A percentile compares a stretch with the other conserved stretches of the same genome.
These are phyloP conservation scores for Tieghemiomyces parasiticus DNA, from an alignment of 192 early-diverging fungal species.

Conservation along the genomic window DNA sequence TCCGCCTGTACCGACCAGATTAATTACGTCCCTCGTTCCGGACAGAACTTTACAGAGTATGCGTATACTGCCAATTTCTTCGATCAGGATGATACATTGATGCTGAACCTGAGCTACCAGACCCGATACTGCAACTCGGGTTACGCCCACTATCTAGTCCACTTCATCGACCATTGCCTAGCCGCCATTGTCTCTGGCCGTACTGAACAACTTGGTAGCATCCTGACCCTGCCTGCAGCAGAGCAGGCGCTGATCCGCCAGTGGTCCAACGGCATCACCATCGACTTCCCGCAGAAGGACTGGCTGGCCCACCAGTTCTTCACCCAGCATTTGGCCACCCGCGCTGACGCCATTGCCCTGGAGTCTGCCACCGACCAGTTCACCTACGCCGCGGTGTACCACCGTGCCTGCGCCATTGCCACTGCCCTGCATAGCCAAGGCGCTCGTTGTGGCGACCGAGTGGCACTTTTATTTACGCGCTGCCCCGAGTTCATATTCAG, in stretches of 20 bases:
- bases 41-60: background rate
- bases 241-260: too few species aligned
- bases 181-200: background rate
- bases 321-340: background rate
- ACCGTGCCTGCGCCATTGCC: background rate
- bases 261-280: background rate
- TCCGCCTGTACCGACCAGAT: too few species aligned
- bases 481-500: too few species aligned
- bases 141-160: background rate
- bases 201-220: too few species aligned
- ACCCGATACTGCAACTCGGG: background rate
- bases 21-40: background rate
- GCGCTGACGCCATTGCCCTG: too few species aligned
- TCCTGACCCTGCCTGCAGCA: background rate
- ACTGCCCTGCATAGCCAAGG: too few species aligned
- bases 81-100: background rate
- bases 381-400: too few species aligned
- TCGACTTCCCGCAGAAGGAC: background rate
- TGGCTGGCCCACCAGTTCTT: too few species aligned
- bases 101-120: background rate
- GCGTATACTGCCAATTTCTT: background rate
- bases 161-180: background rate
- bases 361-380: too few species aligned
- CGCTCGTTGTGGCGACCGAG: too few species aligned
- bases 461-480: too few species aligned